These are phyloP conservation scores for Ceratobasidium sp. DNA, from an alignment of 1,284 basidiomycete species.

Conservation along the genomic window DNA sequence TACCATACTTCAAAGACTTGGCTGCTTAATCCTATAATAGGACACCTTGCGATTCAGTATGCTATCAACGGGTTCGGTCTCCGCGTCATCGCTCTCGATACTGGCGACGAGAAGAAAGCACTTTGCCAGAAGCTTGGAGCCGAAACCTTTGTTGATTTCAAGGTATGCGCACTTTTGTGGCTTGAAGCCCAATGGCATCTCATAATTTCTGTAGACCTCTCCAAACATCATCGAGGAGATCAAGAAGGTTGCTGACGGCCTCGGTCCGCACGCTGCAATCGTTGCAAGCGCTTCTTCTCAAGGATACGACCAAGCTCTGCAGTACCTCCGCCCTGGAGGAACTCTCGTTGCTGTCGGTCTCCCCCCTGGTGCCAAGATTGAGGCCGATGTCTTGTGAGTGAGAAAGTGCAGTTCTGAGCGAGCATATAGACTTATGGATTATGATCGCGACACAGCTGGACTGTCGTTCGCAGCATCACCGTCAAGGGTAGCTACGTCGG, in stretches of 20 bases:
- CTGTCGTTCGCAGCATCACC: constrained; percentile 56
- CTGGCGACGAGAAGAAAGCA: constrained; percentile 76
- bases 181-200: constrained; percentile 10
- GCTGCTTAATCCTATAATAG: constrained; percentile 42
- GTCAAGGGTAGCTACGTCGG: constrained; percentile 47
- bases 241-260: constrained; percentile 66
- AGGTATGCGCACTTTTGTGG: constrained; percentile 45
- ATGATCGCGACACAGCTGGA: constrained; percentile 19
- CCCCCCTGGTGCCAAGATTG: constrained; percentile 65
- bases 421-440: neutral
- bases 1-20: neutral
- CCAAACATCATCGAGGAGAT: constrained; percentile 69
- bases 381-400: constrained; percentile 77
- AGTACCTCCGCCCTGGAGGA: constrained; percentile 69
- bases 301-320: constrained; percentile 74
- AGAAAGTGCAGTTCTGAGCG: constrained; percentile 66
- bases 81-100: constrained; percentile 81
- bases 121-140: constrained; percentile 76
- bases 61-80: constrained; percentile 73
- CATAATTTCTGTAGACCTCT: constrained; percentile 47
- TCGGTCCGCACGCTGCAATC: constrained; percentile 68
- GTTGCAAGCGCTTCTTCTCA: constrained; percentile 52
- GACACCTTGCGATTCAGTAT: constrained; percentile 71
- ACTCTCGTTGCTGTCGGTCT: constrained; percentile 79
- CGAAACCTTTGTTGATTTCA: constrained; percentile 83